phyloP scores from a whole-genome alignment of 768 basidiomycete genomes.

The Podaxis sp. region DNA sequence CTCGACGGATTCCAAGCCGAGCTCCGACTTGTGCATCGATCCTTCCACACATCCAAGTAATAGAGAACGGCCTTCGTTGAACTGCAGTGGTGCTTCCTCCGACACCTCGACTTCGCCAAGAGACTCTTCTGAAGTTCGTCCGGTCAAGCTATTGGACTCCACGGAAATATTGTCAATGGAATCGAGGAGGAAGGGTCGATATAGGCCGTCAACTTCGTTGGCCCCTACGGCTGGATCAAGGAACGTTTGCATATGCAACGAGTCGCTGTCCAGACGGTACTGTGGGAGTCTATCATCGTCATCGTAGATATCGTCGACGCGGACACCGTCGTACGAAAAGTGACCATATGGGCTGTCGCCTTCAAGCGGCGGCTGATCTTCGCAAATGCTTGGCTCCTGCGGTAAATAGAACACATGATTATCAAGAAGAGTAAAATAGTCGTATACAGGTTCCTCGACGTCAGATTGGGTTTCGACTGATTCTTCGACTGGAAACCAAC shows the following conservation, averaged over 20 bases:
- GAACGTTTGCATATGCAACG: neutral
- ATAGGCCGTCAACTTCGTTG: neutral
- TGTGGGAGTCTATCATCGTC: neutral
- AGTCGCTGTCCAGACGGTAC: neutral
- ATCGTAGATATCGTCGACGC: neutral
- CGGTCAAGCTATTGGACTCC: neutral
- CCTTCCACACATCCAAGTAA: conserved; percentile 2
- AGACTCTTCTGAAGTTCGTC: conserved; percentile 3
- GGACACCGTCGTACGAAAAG: neutral
- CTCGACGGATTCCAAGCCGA: conserved; percentile 48
- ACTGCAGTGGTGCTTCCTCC: neutral
- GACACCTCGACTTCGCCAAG: conserved; percentile 4
- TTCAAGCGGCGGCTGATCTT: neutral
- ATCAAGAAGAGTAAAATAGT: neutral
- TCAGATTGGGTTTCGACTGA: neutral
- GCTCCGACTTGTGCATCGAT: neutral
- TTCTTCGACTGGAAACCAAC: neutral
- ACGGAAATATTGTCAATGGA: neutral
- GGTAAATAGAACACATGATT: neutral
- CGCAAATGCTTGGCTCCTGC: neutral
- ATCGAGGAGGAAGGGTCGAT: neutral
- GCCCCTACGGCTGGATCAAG: neutral
- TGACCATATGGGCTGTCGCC: neutral
- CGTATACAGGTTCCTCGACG: neutral
- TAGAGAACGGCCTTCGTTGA: conserved; percentile 9